These are phyloP conservation scores for Ganoderma resinaceum DNA, from an alignment of 1,284 basidiomycete genomes.

Conservation along the genomic window DNA sequence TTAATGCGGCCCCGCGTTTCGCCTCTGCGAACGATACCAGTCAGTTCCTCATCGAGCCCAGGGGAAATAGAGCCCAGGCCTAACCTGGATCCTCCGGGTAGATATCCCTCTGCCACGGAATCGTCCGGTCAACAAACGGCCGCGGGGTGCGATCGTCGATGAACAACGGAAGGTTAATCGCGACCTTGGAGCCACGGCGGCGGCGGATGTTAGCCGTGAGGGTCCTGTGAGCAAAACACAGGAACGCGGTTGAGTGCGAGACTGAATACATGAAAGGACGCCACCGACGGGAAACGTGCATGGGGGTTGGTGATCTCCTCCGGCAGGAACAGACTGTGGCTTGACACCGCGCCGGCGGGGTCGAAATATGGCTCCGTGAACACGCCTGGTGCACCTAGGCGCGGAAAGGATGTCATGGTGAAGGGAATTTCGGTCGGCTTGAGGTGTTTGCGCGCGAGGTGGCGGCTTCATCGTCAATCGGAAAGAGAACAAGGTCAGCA, in stretches of 20 bases:
- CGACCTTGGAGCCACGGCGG: conserved; percentile 92
- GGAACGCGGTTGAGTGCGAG: conserved; percentile 27
- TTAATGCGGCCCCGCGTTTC: conserved; percentile 84
- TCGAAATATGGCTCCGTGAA: conserved; percentile 93
- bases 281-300: conserved; percentile 92
- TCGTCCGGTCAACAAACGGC: conserved; percentile 91
- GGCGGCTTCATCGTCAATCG: conserved; percentile 61
- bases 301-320: conserved; percentile 98
- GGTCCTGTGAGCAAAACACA: conserved; percentile 62
- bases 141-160: conserved; percentile 87
- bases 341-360: conserved; percentile 78
- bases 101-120: conserved; percentile 83
- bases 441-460: conserved; percentile 86
- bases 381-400: conserved; percentile 85
- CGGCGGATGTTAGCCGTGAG: conserved; percentile 95
- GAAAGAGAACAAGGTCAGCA: neutral
- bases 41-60: neutral
- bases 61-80: conserved; percentile 17
- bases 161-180: conserved; percentile 95
- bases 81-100: conserved; percentile 85
- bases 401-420: conserved; percentile 95
- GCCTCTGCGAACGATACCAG: conserved; percentile 65
- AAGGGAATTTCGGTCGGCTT: conserved; percentile 89
- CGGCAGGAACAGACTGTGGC: conserved; percentile 93
- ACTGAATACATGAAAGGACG: conserved; percentile 21